Base-by-base conservation (phyloP, 2,329 filamentous ascomycete genomes). In the Pseudovirgaria hyperparasitica region DNA sequence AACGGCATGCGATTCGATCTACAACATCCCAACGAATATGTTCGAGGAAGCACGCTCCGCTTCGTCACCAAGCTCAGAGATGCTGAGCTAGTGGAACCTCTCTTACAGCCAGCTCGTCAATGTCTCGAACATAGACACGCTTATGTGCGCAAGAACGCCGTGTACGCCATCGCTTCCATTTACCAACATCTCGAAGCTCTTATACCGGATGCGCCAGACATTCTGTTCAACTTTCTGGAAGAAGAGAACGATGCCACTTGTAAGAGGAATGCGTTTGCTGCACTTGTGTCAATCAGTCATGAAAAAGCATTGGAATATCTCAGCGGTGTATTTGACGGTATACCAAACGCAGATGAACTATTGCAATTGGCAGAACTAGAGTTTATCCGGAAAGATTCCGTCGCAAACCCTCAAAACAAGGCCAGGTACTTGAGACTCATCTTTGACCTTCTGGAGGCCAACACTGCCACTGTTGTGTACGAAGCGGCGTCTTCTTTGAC, bases 1-100 rank as follows among this genome's bases (percentile, higher is more conserved):
- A 98, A 98, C 58, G 90, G 90, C 40, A 96, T 98, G 49, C 78
- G 87, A 49, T 93, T 96, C 57, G 90, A 98, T 52, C 67, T 98
- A 34, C 87, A 96, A 54, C 87, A 94, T 46, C 76, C 90, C 31
- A 96, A 98, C 65, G 90, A 98, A 67, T 98, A 93, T 59, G 86
- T 98, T 41, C 76, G 90, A 41, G 90, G 90, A 51, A 94, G 94
- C 54, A 98, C 90, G n/a, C 67, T 98, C 36, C 84, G 90, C 47
- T 98, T 96, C 62, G 73, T 98, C 33, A 51, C 50, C 6, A 45
- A 14, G 15, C 16, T 19, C 26, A 15, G 86, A 41, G 90, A 98
- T 56, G 71, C 87, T 27, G 90, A 98, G 60, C 75, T 98, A 37
- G 86, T 98, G 41, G 90, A 98, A 58, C 90, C 90, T 26, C 73